Evolutionary conservation across 1,139 yeast species (phyloP), one percentile per base, ranked within the genome.

Genomic region (Kurtzmaniella natalensis): DNA sequence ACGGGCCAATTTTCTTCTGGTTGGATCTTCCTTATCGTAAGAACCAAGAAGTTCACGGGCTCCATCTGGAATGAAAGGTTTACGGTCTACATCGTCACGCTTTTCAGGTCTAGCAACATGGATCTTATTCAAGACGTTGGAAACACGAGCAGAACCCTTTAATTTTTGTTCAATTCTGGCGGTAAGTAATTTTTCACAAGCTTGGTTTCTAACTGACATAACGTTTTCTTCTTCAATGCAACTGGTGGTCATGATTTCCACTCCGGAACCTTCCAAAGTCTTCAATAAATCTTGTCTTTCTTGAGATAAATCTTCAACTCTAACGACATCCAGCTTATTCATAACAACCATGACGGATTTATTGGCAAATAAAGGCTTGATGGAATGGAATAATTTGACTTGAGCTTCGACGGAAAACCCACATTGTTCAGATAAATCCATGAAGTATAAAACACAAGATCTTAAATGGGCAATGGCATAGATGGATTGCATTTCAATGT

Each of bases 351-450:
- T 72, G 37, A 92, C 98, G 10, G 95, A 81, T 67, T 92, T 92
- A 72, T 92, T 92, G 47, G 96, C 96, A 57, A 92, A 92, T 55
- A 92, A 72, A 23, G 98, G 98, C 64, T 92, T 92, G 63, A 92
- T 92, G 30, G 95, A 85, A 64, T 92, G 94, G 78, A 88, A 92
- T 45, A 92, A 73, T 67, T 92, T 88, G 48, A 92, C 97, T 69
- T 92, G 99, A 37, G 94, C 96, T 66, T 89, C 97, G 47, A 92
- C 81, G 20, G 95, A 81, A 69, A 89, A 92, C 33, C 99, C 98
- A 78, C 99, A 92, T 72, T 89, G 97, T 70, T 94, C 99, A 25
- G 95, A 84, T 48, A 92, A 75, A 72, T 92, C 99, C 98, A 92
- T 92, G 55, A 92, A 92, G 67, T 94, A 92, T 53, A 94, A 66